Percentiles rank a stretch among this genome's conserved stretches.
Conservation (phyloP, 805 yeast genomes). For the Saturnispora saitoi region DNA sequence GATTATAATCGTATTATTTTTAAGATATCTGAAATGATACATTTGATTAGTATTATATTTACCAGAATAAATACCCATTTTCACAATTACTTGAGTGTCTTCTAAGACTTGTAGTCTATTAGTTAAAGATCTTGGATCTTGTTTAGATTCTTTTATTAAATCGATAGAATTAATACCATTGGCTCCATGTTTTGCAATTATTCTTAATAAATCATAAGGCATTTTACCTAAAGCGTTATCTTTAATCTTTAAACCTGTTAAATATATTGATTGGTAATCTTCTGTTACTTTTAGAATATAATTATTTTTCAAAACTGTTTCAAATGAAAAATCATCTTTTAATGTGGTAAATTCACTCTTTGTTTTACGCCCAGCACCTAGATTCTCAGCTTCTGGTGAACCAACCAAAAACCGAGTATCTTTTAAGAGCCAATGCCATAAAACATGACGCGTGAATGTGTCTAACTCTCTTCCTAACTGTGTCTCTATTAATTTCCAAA, state of each 20-base stretch:
- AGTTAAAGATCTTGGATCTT: conserved; percentile 65
- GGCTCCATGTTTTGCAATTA: conserved; percentile 48
- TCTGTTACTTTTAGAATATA: conserved; percentile 35
- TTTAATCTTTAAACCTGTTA: conserved; percentile 48
- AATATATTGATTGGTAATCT: conserved; percentile 46
- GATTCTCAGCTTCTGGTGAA: neutral
- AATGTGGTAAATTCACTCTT: neutral
- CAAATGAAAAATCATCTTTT: neutral
- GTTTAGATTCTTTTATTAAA: conserved; percentile 48
- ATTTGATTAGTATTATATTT: conserved; percentile 48
- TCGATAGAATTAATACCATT: conserved; percentile 54
- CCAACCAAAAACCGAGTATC: conserved; percentile 22
- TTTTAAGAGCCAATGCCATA: conserved; percentile 32
- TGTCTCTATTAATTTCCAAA: conserved; percentile 27
- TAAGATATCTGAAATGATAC: conserved; percentile 38
- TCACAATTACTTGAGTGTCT: conserved; percentile 40
- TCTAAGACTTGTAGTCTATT: conserved; percentile 49
- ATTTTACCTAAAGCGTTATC: conserved; percentile 46
- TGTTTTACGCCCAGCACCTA: neutral
- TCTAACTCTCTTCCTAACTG: conserved; percentile 19
- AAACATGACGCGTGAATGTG: conserved; percentile 25
- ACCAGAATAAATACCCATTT: conserved; percentile 29
- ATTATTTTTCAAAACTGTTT: neutral
- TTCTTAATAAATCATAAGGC: conserved; percentile 48
- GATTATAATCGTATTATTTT: conserved; percentile 6